Percentiles rank a stretch among this genome's conserved stretches.
phyloP scores from a whole-genome alignment of 1,284 basidiomycete species.

The Ustilago esculenta region DNA sequence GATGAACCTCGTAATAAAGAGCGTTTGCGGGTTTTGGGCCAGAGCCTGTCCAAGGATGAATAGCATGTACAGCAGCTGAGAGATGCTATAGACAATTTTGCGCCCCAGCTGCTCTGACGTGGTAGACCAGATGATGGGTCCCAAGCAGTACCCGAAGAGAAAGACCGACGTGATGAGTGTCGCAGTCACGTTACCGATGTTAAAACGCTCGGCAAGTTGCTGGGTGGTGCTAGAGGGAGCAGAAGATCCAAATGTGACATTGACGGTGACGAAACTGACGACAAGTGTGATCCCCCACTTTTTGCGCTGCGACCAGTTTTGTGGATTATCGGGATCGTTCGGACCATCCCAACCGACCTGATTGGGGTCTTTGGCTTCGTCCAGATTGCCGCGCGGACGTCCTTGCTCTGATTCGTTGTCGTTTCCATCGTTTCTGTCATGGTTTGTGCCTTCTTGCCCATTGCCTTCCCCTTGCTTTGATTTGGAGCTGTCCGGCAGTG shows the following conservation, averaged over 20 bases:
- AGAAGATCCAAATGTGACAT: slow-evolving; percentile 62
- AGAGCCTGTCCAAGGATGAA: slow-evolving; percentile 63
- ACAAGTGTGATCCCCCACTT: slow-evolving; percentile 51
- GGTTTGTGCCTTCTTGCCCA: not conserved
- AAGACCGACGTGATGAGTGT: slow-evolving; percentile 61
- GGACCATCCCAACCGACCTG: slow-evolving; percentile 40
- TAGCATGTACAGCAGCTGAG: slow-evolving; percentile 59
- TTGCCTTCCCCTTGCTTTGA: slow-evolving; percentile 3
- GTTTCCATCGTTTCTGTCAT: slow-evolving; percentile 1
- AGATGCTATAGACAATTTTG: slow-evolving; percentile 57
- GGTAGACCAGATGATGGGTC: slow-evolving; percentile 38
- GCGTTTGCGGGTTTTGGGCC: slow-evolving; percentile 42
- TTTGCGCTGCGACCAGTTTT: slow-evolving; percentile 46
- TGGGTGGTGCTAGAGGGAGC: slow-evolving; percentile 53
- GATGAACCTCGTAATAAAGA: slow-evolving; percentile 62
- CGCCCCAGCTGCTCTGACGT: slow-evolving; percentile 63
- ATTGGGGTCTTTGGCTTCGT: slow-evolving; percentile 29
- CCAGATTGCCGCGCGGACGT: slow-evolving; percentile 28
- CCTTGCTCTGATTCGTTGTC: slow-evolving; percentile 22
- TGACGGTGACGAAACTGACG: slow-evolving; percentile 53
- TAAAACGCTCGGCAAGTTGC: slow-evolving; percentile 25
- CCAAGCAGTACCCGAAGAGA: slow-evolving; percentile 61
- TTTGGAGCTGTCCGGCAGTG: slow-evolving; percentile 6
- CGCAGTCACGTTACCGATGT: slow-evolving; percentile 48
- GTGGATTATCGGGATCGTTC: slow-evolving; percentile 52